phyloP scores from a whole-genome alignment of 805 yeast species.

The Starmerella potacharoeniae region DNA sequence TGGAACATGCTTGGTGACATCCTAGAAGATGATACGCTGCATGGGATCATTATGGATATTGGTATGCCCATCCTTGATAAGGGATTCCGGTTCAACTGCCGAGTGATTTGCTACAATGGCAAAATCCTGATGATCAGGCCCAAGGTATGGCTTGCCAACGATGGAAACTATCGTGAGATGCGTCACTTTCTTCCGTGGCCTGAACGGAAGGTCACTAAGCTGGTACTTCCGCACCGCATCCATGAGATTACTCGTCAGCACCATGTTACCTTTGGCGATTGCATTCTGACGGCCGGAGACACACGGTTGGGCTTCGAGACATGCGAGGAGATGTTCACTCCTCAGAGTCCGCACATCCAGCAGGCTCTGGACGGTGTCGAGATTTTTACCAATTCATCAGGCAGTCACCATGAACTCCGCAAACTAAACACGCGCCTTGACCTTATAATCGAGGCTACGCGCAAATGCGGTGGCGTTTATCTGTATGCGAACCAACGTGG shows the following conservation, averaged over 20 bases:
- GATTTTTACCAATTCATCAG: constrained; percentile 87
- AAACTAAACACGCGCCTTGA: constrained; percentile 76
- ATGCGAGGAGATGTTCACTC: constrained; percentile 95
- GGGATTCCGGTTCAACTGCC: constrained; percentile 81
- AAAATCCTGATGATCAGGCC: constrained; percentile 80
- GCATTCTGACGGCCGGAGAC: constrained; percentile 69
- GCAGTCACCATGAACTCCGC: constrained; percentile 94
- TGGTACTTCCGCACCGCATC: constrained; percentile 58
- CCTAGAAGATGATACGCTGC: constrained; percentile 51
- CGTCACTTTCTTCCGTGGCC: constrained; percentile 95
- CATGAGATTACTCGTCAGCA: constrained; percentile 55
- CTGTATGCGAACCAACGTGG: constrained; percentile 92
- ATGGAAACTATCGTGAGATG: constrained; percentile 97
- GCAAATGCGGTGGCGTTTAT: constrained; percentile 93
- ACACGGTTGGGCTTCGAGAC: constrained; percentile 96
- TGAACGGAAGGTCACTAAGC: constrained; percentile 62
- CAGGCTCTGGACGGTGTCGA: constrained; percentile 97
- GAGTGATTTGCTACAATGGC: constrained; percentile 71
- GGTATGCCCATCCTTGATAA: constrained; percentile 92
- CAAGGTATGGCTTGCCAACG: constrained; percentile 85
- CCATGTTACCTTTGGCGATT: constrained; percentile 78
- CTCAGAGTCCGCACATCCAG: constrained; percentile 85
- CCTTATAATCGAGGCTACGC: constrained; percentile 81
- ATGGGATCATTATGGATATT: constrained; percentile 71
- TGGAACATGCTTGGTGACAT: constrained; percentile 92